These are phyloP conservation scores for Oryza glaberrima DNA, from an alignment of 176 grass and related monocot genomes.

Conservation along the genomic window DNA sequence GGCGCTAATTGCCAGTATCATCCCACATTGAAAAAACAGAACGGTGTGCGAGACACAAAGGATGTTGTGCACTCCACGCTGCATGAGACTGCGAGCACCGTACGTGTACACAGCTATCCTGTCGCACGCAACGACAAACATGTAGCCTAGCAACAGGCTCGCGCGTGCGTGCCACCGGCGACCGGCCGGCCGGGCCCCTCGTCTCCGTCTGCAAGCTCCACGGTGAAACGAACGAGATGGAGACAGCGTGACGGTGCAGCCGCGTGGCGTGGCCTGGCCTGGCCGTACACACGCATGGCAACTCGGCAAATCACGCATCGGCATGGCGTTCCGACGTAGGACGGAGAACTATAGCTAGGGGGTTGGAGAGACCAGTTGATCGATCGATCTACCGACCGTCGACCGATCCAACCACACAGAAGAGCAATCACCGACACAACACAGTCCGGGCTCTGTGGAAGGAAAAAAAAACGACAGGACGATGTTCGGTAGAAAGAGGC, in stretches of 20 bases:
- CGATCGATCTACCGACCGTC: neutral
- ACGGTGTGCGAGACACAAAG: neutral
- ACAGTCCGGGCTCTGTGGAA: neutral
- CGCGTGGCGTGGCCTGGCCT: neutral
- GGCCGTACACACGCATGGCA: neutral
- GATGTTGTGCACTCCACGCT: neutral
- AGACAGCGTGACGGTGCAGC: slow-evolving; percentile 5
- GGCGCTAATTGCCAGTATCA: neutral
- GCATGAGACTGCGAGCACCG: neutral
- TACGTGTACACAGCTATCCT: neutral
- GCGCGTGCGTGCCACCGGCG: slow-evolving; percentile 7
- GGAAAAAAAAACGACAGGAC: neutral
- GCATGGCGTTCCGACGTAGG: neutral
- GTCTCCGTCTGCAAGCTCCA: neutral
- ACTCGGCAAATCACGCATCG: neutral
- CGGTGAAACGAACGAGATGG: neutral
- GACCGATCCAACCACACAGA: neutral
- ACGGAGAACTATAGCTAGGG: neutral
- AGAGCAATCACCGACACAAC: slow-evolving; percentile 45
- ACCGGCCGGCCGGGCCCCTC: slow-evolving; percentile 1
- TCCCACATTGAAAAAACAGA: neutral
- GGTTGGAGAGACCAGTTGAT: neutral
- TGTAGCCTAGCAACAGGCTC: neutral
- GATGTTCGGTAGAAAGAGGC: slow-evolving; percentile 28
- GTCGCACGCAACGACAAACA: neutral